These are phyloP conservation scores for Hymenoscyphus infarciens DNA, from an alignment of 2,329 filamentous ascomycete species.

Conservation along the genomic window DNA sequence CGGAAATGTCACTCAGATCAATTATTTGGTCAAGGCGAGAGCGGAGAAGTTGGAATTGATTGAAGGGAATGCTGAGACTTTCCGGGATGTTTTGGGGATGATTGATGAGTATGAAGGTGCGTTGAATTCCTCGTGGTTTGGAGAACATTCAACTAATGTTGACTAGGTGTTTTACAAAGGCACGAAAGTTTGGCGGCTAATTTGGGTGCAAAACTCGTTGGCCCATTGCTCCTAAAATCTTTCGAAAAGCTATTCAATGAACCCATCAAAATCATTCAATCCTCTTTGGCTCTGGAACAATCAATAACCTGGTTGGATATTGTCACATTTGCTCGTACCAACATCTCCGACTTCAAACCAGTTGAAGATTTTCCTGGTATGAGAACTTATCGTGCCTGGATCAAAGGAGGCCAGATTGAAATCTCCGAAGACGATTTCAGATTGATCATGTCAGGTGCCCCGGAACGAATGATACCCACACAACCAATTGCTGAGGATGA, in stretches of 20 bases:
- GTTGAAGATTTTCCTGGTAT: slow-evolving; percentile 65
- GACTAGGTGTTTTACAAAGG: slow-evolving; percentile 67
- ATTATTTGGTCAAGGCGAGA: slow-evolving; percentile 49
- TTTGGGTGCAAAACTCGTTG: slow-evolving; percentile 77
- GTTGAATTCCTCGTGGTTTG: slow-evolving; percentile 7
- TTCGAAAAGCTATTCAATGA: slow-evolving; percentile 85
- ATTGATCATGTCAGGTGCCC: slow-evolving; percentile 75
- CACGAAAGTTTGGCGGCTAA: slow-evolving; percentile 86
- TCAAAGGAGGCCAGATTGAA: slow-evolving; percentile 77
- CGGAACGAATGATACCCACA: slow-evolving; percentile 77
- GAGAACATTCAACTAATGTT: background rate
- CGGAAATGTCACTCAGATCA: slow-evolving; percentile 42
- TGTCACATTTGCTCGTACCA: slow-evolving; percentile 77
- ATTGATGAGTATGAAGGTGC: slow-evolving; percentile 73
- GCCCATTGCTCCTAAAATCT: slow-evolving; percentile 77
- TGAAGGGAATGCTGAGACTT: slow-evolving; percentile 59
- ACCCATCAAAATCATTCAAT: slow-evolving; percentile 53
- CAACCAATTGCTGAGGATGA: slow-evolving; percentile 84
- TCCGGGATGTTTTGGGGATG: slow-evolving; percentile 68
- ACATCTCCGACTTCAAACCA: slow-evolving; percentile 73
- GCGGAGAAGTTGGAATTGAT: slow-evolving; percentile 48
- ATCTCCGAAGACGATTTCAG: slow-evolving; percentile 87
- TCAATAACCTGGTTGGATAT: slow-evolving; percentile 78
- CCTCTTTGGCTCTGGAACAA: slow-evolving; percentile 53
- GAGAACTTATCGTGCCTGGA: slow-evolving; percentile 75